Evolutionary conservation across 2,329 filamentous ascomycete genomes (phyloP), one percentile per base, ranked within the genome.

Genomic region (Cucurbitaria berberidis): DNA sequence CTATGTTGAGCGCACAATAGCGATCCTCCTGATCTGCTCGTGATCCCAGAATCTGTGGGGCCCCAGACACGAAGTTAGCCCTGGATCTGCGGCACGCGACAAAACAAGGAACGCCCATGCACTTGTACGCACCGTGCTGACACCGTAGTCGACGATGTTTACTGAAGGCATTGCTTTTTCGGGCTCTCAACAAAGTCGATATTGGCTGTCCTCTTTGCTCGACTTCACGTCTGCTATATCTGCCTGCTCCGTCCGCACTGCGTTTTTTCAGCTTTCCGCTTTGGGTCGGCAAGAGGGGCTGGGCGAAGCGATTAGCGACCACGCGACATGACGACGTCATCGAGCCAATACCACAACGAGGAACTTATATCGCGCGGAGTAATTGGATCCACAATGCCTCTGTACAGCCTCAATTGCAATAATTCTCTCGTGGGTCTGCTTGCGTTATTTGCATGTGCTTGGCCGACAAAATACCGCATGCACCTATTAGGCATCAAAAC

Each of bases 1-100:
- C 62, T 11, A 63, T 58, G 26, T 48, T 36, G 22, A 66, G 45
- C 5, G 51, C 51, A 8, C 62, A 58, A 38, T 62, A 65, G 16
- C 64, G 53, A 51, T 68, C 64, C 46, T 68, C 63, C 29, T 68
- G 64, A 27, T 64, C 51, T 30, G 55, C 51, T 18, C 64, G 58
- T 22, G 57, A 60, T 18, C 64, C 64, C 24, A 60, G 55, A 32
- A 63, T 58, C 64, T 68, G 55, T 52, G 52, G 49, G 49, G 45
- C 39, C 42, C 30, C n/a, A 34, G n/a, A 44, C 39, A 40, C 30
- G 15, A n/a, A 36, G 43, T 67, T 59, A 64, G 63, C 58, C 52
- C 50, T 21, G 36, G 36, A 39, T n/a, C 18, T 24, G 15, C 36
- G 36, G 19, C 36, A 22, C 36, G 11, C 36, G 3, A 3, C 10